Base-by-base conservation (phyloP, 1,284 basidiomycete genomes). In the Cryptococcus depauperatus region DNA sequence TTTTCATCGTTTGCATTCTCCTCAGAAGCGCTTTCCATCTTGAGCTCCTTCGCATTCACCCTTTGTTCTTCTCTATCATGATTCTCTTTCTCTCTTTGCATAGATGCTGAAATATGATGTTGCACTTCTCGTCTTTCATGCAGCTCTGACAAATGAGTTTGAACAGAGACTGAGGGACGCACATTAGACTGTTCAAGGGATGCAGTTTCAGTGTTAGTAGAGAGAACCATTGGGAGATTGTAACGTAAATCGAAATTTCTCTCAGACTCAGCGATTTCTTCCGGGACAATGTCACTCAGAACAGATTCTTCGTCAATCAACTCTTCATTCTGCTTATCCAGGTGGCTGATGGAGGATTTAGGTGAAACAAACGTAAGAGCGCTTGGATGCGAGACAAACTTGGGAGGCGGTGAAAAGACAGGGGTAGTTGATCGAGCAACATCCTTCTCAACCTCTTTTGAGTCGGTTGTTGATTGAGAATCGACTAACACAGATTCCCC, bases 141-240 rank as follows among this genome's bases (percentile, higher is more conserved):
- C 14, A 55, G 23, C 7, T 37, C 29, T 6, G 44, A 46, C n/a
- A 43, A 37, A 26, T 47, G 34, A 6, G 18, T 19, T 1, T 41
- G 29, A 18, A 29, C 19, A n/a, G 35, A 51, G 53, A 7, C 53
- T 52, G 58, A 54, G 3, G 55, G 57, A 21, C 55, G 51, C 3
- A 32, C 35, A 22, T 41, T 43, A 6, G 29, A 10, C 25, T 46
- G n/a, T n/a, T n/a, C n/a, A n/a, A n/a, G n/a, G n/a, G n/a, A n/a
- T n/a, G n/a, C n/a, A n/a, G n/a, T n/a, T n/a, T n/a, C n/a, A n/a
- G n/a, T n/a, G n/a, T n/a, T n/a, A n/a, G n/a, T n/a, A n/a, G n/a
- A n/a, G n/a, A n/a, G n/a, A n/a, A n/a, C n/a, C n/a, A n/a, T n/a
- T n/a, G n/a, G n/a, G n/a, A n/a, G n/a, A n/a, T n/a, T n/a, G n/a